Conservation (phyloP, 2,329 filamentous ascomycete genomes). For the Diplodia mutila region DNA sequence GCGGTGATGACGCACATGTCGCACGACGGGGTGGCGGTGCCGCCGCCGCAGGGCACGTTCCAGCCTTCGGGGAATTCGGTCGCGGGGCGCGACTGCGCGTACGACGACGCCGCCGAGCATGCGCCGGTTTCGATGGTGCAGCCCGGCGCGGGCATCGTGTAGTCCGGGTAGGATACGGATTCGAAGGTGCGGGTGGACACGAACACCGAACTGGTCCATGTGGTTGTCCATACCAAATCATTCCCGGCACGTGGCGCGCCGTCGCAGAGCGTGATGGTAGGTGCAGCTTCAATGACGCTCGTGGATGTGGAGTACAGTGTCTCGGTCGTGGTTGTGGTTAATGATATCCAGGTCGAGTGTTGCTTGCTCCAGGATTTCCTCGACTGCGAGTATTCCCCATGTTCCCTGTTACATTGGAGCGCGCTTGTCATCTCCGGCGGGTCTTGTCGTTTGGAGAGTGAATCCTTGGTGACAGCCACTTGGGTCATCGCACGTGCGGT, state of each 20-base stretch:
- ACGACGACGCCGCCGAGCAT: not conserved
- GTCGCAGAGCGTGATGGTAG: not conserved
- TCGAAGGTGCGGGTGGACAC: not conserved
- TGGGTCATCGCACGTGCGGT: not conserved
- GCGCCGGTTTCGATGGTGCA: not conserved
- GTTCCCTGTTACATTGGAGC: not conserved
- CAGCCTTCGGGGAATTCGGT: not conserved
- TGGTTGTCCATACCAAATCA: not conserved
- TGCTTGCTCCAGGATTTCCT: not conserved
- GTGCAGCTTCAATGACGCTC: not conserved
- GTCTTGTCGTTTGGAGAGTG: no score
- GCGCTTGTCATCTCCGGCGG: not conserved
- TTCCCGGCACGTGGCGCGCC: not conserved
- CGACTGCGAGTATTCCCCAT: not conserved
- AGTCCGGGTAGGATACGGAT: not conserved
- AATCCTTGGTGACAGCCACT: no score
- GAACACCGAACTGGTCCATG: not conserved
- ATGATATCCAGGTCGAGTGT: not conserved
- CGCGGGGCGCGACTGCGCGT: not conserved
- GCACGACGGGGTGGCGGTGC: not conserved
- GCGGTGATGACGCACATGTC: not conserved
- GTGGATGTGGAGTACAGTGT: not conserved
- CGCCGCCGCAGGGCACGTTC: not conserved
- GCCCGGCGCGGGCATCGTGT: not conserved
- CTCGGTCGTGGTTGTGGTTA: not conserved